Evolutionary conservation across 1,284 basidiomycete species (phyloP), one percentile per base, ranked within the genome.

Genomic region (Ganoderma multipileum): DNA sequence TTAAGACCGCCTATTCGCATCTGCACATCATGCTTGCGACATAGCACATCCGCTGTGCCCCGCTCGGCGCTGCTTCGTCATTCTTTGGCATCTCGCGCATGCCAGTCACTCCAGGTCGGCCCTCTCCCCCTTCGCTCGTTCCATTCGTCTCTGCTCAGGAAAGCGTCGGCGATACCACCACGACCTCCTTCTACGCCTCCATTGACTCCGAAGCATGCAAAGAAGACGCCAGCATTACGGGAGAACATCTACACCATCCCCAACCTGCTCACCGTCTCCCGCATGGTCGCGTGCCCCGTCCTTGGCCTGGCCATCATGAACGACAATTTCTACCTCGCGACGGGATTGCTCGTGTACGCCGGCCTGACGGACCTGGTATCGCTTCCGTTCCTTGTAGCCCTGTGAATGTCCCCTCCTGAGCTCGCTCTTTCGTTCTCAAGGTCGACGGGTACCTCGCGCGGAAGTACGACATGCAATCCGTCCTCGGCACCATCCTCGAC

Each of bases 231-330:
- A 2, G 20, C 50, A 18, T 8, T 57, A 1, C 84, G 85, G 63
- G 97, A 99, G 82, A 97, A 98, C 76, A 96, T 98, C 61, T 97
- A 97, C 81, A 99, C 97, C 0, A 77, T 98, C 44, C 97, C 97
- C 0, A 99, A 99, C 79, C 78, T 95, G 4, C 85, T 99, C 61
- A 99, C 97, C 2, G 76, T 91, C 16, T 95, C 94, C 2, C 89
- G 97, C 41, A 96, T 99, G 72, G 76, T 90, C 20, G 87, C 96
- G 0, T 98, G 96, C 77, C 97, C 98, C 4, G 84, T 94, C 41
- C 87, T 99, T 36, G 97, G 95, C 16, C 98, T 94, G 86, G 89
- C 93, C n/a, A 94, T 99, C 68, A 78, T 98, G n/a, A 82, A 95
- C 62, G 92, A 92, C 67, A 86, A 98, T 74, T 95, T 94, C 77